Conservation (phyloP, 768 basidiomycete species). For the Panaeolus cyanescens region DNA sequence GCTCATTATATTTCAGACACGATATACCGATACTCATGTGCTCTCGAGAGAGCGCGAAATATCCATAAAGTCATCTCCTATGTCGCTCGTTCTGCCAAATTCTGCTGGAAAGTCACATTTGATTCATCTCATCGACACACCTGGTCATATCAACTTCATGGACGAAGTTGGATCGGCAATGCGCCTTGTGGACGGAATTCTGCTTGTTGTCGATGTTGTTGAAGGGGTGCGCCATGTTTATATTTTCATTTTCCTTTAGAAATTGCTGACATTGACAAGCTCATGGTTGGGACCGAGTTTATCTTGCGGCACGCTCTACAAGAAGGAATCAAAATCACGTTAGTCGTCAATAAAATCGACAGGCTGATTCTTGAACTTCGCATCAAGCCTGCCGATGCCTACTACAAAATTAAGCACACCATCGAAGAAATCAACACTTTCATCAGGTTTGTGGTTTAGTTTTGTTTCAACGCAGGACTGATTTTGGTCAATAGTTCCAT, state of each 20-base stretch:
- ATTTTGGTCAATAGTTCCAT: constrained; percentile 53
- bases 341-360: constrained; percentile 98
- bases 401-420: constrained; percentile 98
- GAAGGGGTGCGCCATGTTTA: constrained; percentile 74
- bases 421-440: constrained; percentile 98
- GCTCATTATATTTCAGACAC: constrained; percentile 52
- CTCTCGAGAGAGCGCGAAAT: constrained; percentile 87
- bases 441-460: constrained; percentile 65
- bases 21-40: constrained; percentile 95
- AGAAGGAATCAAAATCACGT: constrained; percentile 86
- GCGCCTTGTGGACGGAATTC: constrained; percentile 85
- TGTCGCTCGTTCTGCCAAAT: constrained; percentile 87
- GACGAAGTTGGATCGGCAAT: constrained; percentile 93
- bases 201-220: constrained; percentile 96
- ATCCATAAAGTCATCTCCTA: constrained; percentile 95
- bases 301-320: constrained; percentile 88
- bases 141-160: constrained; percentile 98
- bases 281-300: constrained; percentile 92
- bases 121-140: constrained; percentile 93
- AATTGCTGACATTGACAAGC: constrained; percentile 46
- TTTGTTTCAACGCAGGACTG: constrained; percentile 1
- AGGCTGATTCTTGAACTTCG: constrained; percentile 94
- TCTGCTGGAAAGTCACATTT: constrained; percentile 92
- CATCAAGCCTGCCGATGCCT: constrained; percentile 94
- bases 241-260: not conserved